Evolutionary conservation across 179 eudicot genomes (phyloP), one percentile per base, ranked within the genome.

Genomic region (Vitellaria paradoxa): DNA sequence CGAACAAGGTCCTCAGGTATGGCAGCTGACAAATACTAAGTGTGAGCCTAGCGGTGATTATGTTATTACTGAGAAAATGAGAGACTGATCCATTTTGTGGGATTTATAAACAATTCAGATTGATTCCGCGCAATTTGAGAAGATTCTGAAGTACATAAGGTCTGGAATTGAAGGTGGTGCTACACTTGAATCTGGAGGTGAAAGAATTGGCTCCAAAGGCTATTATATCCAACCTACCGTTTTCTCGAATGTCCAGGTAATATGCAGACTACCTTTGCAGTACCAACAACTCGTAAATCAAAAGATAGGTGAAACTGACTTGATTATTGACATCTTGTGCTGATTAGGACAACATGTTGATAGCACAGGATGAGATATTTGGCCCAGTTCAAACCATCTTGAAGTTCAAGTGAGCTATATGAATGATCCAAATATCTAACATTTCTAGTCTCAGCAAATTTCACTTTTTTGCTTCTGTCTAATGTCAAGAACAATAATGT

Each of bases 161-260:
- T 84, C 86, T 11, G 97, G 97, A 21, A 53, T 86, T 65, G 93
- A 87, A 72, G 75, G 83, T 68, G 97, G 96, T 57, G 96, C 93
- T 49, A 89, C 86, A 15, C 96, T 92, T 21, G 96, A 88, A 79
- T 80, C 96, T 11, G 93, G 96, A 76, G 97, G 96, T 62, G 88
- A 87, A 72, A 85, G 88, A 82, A 40, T 85, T 8, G 96, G 96
- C 23, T 78, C 85, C 68, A 85, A 85, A 30, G 97, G 97, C 60
- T 91, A 79, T 80, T 92, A 89, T 75, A 83, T 92, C 63, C 83
- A 91, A 68, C 97, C 97, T 24, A 92, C 95, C 67, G 93, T 92
- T 77, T 92, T 92, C 90, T 92, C 95, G 69, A 76, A 89, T 69
- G 95, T 88, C 49, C 69, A 86, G 91, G 91, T 88, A 76, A 53